Conservation (phyloP, 352 stramenopile genomes). For the Globisporangium iwayamae region DNA sequence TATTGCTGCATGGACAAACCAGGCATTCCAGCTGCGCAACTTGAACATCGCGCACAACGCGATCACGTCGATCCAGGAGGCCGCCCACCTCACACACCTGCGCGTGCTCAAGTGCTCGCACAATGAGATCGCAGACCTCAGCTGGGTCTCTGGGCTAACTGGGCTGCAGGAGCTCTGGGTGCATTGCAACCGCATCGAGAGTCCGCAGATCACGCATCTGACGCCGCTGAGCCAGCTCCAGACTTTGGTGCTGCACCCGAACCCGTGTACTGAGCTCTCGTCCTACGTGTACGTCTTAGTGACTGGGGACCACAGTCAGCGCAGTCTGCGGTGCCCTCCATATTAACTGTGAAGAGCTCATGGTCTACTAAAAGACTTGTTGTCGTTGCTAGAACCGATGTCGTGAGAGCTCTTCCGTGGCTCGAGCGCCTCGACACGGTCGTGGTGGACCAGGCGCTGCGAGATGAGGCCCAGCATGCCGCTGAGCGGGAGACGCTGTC, state of each 20-base stretch:
- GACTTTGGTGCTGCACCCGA: constrained; percentile 59
- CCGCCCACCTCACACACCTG: constrained; percentile 38
- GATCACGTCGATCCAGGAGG: constrained; percentile 38
- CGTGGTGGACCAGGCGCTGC: constrained; percentile 40
- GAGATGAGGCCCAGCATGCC: constrained; percentile 36
- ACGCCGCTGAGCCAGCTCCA: constrained; percentile 36
- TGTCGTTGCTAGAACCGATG: constrained; percentile 18
- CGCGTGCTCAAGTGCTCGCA: constrained; percentile 48
- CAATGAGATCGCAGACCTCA: constrained; percentile 54
- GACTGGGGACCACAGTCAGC: not conserved
- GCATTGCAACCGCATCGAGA: constrained; percentile 51
- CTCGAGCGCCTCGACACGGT: constrained; percentile 41
- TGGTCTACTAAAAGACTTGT: not conserved
- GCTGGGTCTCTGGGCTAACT: constrained; percentile 28
- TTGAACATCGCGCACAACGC: constrained; percentile 67
- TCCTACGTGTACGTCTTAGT: constrained; percentile 41
- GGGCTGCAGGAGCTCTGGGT: constrained; percentile 59
- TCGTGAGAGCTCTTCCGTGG: constrained; percentile 48
- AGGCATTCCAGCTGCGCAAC: constrained; percentile 41
- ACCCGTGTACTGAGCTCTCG: constrained; percentile 52
- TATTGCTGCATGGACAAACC: not conserved
- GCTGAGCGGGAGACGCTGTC: constrained; percentile 29
- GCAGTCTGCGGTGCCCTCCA: no score
- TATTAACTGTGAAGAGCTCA: no score
- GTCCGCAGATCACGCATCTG: constrained; percentile 43